These are phyloP conservation scores for Maudiozyma bulderi DNA, from an alignment of 805 yeast species.

Conservation along the genomic window DNA sequence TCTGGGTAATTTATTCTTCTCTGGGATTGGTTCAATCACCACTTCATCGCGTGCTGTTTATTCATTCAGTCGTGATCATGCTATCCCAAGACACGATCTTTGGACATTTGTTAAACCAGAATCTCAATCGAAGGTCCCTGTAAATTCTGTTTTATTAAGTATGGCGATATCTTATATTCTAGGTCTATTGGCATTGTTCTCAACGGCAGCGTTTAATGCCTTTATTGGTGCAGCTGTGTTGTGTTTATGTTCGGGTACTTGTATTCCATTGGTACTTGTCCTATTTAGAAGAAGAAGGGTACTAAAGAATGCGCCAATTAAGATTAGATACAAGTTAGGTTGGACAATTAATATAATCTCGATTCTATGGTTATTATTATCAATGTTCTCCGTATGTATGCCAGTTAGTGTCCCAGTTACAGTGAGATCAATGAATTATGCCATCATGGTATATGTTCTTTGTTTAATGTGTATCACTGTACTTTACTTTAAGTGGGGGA, in stretches of 20 bases:
- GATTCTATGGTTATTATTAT: slow-evolving; percentile 48
- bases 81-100: slow-evolving; percentile 51
- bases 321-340: slow-evolving; percentile 49
- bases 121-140: slow-evolving; percentile 52
- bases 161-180: slow-evolving; percentile 51
- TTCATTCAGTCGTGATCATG: slow-evolving; percentile 77
- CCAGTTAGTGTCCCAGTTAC: slow-evolving; percentile 57
- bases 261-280: slow-evolving; percentile 62
- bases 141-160: slow-evolving; percentile 56
- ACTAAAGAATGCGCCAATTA: slow-evolving; percentile 59
- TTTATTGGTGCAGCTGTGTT: slow-evolving; percentile 78
- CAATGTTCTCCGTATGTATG: slow-evolving; percentile 54
- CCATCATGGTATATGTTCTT: slow-evolving; percentile 49
- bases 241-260: slow-evolving; percentile 63
- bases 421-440: slow-evolving; percentile 36
- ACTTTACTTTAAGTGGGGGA: slow-evolving; percentile 54
- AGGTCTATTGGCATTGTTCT: slow-evolving; percentile 57
- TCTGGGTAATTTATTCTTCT: slow-evolving; percentile 62
- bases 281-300: slow-evolving; percentile 50
- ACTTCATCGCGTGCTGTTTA: slow-evolving; percentile 77
- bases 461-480: slow-evolving; percentile 41
- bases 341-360: slow-evolving; percentile 53
- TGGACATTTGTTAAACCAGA: slow-evolving; percentile 59
- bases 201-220: slow-evolving; percentile 70
- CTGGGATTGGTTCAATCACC: slow-evolving; percentile 70